Evolutionary conservation across 2,329 filamentous ascomycete species (phyloP), one percentile per base, ranked within the genome.

Genomic region (Aureobasidium melanogenum): DNA sequence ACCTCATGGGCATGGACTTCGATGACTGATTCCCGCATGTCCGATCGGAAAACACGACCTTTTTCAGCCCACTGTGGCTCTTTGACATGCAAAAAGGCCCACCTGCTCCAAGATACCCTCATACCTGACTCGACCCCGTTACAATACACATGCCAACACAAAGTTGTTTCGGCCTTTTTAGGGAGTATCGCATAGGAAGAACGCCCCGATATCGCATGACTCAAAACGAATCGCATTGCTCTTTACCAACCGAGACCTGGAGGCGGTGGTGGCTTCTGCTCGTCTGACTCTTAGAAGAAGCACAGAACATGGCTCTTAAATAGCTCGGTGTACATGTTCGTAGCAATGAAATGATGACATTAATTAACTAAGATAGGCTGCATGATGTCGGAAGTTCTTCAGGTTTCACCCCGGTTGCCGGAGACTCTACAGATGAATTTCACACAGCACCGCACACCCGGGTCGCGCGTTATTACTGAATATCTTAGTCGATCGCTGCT

Each of bases 1-100:
- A 39, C 28, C 2, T 87, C 62, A 93, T 96, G 89, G 89, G 87
- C 65, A 92, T 94, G 86, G 89, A 91, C 43, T 68, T 80, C 22
- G 78, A 80, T 66, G 83, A 72, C 61, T 63, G 56, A 46, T 17
- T 22, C 24, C 41, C 19, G 32, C 12, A 15, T 32, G 1, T 26
- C 32, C 22, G 19, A 51, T 36, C 48, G 32, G 44, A 47, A 28
- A 41, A 36, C 47, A 34, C 8, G 30, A 36, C 19, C 10, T 30
- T 30, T 6, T 51, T 24, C 3, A 5, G 14, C 30, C 17, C 48
- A n/a, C 22, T 12, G 9, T 4, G 36, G 22, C 24, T 6, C 28
- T 28, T 5, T 3, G 15, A n/a, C 39, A 34, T n/a, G n/a, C n/a
- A n/a, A n/a, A 36, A 15, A 22, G 24, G 39, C 19, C 14, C 22